Evolutionary conservation across 1,139 yeast species (phyloP).

Genomic region (Yamadazyma buinensis): DNA sequence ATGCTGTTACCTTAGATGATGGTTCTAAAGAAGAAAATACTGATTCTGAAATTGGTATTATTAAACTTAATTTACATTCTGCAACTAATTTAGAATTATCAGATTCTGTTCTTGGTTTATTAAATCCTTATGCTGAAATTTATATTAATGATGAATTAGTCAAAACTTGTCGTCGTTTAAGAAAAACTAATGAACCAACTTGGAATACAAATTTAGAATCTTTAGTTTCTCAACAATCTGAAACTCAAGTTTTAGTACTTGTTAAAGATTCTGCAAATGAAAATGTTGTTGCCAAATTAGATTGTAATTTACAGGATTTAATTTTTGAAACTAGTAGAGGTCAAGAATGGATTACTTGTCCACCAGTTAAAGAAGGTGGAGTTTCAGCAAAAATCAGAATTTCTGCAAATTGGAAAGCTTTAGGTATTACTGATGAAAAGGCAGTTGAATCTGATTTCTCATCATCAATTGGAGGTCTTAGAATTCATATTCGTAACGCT

Average conservation of each 20-base stretch:
- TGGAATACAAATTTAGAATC: conserved; percentile 65
- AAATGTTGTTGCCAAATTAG: conserved; percentile 49
- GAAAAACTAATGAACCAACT: conserved; percentile 65
- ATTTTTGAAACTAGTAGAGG: conserved; percentile 52
- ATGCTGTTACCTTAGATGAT: conserved; percentile 44
- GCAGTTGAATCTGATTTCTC: conserved; percentile 40
- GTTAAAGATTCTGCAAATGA: conserved; percentile 55
- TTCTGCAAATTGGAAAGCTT: conserved; percentile 68
- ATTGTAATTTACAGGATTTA: conserved; percentile 52
- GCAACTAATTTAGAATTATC: conserved; percentile 68
- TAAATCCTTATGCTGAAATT: conserved; percentile 70
- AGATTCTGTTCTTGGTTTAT: conserved; percentile 60
- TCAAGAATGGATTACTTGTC: conserved; percentile 46
- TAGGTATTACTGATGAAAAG: conserved; percentile 49
- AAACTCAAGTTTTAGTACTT: conserved; percentile 49
- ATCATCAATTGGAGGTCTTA: conserved; percentile 64
- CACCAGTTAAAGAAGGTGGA: conserved; percentile 28
- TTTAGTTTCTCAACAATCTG: conserved; percentile 56
- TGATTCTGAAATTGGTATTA: conserved; percentile 65
- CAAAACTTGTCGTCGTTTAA: conserved; percentile 56
- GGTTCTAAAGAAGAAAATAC: conserved; percentile 47
- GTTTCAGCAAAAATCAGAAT: conserved; percentile 50
- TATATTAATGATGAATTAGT: conserved; percentile 53
- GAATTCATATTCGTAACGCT: conserved; percentile 56
- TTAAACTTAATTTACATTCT: conserved; percentile 67